Evolutionary conservation across 257 asterid species (phyloP).

Genomic region (Capsicum pubescens): DNA sequence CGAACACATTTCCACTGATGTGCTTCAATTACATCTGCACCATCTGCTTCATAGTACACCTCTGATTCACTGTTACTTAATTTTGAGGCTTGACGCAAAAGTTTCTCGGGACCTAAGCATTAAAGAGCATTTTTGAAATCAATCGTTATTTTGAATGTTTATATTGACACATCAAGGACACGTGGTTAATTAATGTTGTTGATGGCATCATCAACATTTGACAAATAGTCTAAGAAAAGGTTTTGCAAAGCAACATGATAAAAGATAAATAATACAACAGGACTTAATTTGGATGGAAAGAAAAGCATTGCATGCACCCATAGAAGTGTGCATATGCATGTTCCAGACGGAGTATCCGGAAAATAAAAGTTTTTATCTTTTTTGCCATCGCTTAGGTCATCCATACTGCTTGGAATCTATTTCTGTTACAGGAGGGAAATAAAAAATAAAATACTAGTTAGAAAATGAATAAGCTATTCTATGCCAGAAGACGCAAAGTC

Average conservation of each 20-base stretch:
- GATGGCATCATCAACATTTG: constrained; percentile 7
- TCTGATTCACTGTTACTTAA: constrained; percentile 51
- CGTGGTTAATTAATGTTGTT: background rate
- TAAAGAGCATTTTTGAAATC: constrained; percentile 33
- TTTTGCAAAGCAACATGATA: background rate
- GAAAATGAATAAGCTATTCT: constrained; percentile 5
- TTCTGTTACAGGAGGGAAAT: too few relatives aligned
- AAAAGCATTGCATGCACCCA: too few relatives aligned
- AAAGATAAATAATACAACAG: background rate
- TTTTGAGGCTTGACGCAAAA: constrained; percentile 75
- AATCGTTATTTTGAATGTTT: background rate
- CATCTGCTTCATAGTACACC: constrained; percentile 66
- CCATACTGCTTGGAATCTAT: too few relatives aligned
- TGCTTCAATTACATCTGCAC: constrained; percentile 82
- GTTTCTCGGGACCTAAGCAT: constrained; percentile 82
- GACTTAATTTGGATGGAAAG: too few relatives aligned
- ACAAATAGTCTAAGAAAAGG: background rate
- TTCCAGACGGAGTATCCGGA: too few relatives aligned
- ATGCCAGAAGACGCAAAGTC: constrained; percentile 31
- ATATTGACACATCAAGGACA: background rate
- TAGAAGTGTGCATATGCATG: too few relatives aligned
- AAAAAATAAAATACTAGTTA: background rate
- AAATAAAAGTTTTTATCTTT: too few relatives aligned
- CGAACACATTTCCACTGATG: constrained; percentile 97
- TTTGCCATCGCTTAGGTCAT: too few relatives aligned